Percentiles rank a stretch among this genome's conserved stretches.
These are phyloP conservation scores for Aspergillus indologenus DNA, from an alignment of 495 filamentous ascomycete species.

Conservation along the genomic window DNA sequence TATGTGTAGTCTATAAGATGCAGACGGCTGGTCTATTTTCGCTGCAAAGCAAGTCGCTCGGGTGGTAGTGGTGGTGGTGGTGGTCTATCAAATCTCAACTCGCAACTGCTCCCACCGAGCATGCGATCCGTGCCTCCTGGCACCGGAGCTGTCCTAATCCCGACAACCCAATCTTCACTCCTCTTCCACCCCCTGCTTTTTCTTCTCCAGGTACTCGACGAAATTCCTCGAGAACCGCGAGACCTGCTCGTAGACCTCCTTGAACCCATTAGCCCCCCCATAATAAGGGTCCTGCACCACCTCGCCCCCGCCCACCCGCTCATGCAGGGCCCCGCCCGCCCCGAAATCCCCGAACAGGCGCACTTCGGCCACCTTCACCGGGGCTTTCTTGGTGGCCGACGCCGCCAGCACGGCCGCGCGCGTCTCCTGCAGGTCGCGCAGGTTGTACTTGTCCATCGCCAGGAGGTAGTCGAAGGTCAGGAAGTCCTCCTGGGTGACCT, in stretches of 20 bases:
- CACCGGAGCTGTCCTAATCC: neutral
- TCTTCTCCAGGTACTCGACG: conserved; percentile 47
- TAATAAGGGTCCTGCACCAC: conserved; percentile 92
- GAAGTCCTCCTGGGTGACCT: conserved; percentile 71
- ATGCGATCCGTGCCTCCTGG: too few relatives aligned
- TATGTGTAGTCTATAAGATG: conserved; percentile 12
- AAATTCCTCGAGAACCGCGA: conserved; percentile 76
- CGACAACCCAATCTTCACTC: conserved; percentile 9
- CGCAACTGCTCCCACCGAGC: too few relatives aligned
- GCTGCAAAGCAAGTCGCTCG: neutral
- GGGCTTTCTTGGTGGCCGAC: conserved; percentile 43
- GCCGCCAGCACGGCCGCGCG: conserved; percentile 49
- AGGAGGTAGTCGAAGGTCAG: conserved; percentile 85
- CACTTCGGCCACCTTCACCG: conserved; percentile 50
- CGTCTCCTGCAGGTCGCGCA: conserved; percentile 62
- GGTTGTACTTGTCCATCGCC: conserved; percentile 89
- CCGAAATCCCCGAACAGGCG: conserved; percentile 85
- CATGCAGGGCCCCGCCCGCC: conserved; percentile 62
- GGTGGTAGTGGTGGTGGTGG: too few relatives aligned
- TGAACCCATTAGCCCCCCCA: conserved; percentile 77
- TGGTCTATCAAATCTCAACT: conserved; percentile 5
- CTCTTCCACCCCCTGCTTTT: conserved; percentile 5
- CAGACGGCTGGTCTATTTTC: conserved; percentile 7
- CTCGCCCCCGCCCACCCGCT: conserved; percentile 68
- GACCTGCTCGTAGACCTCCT: conserved; percentile 80